These are phyloP conservation scores for Dryas octopetala DNA, from an alignment of 306 rosid genomes.

Conservation along the genomic window DNA sequence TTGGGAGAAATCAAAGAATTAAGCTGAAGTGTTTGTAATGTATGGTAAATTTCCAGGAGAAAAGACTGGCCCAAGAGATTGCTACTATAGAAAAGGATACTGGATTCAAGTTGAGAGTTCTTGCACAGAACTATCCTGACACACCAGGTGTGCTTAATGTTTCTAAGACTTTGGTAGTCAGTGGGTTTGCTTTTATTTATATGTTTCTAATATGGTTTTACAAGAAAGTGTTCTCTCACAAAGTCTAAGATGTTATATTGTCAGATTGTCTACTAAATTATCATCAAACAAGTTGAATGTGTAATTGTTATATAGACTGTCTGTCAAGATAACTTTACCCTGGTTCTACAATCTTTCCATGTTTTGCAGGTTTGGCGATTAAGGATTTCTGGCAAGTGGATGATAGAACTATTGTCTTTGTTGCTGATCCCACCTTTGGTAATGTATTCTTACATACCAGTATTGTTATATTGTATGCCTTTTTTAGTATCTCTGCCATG, in stretches of 20 bases:
- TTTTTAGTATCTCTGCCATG: constrained; percentile 7
- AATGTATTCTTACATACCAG: constrained; percentile 6
- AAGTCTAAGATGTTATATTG: not conserved
- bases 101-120: constrained; percentile 83
- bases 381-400: constrained; percentile 96
- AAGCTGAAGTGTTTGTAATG: not conserved
- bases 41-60: constrained; percentile 54
- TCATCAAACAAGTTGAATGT: not conserved
- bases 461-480: not conserved
- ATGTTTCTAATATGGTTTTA: not conserved
- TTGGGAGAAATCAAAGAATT: not conserved
- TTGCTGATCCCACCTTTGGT: constrained; percentile 99
- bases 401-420: constrained; percentile 94
- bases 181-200: not conserved
- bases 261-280: not conserved
- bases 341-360: not conserved
- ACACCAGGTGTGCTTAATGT: constrained; percentile 63
- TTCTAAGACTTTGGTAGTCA: not conserved
- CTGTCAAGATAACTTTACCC: not conserved
- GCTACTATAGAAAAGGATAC: constrained; percentile 67
- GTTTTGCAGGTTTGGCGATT: constrained; percentile 74
- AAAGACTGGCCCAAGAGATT: constrained; percentile 72
- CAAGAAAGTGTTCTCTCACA: not conserved
- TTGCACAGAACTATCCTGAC: constrained; percentile 92
- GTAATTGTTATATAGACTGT: not conserved